A percentile compares a stretch with the other conserved stretches of the same genome.
Conservation (phyloP, 306 rosid genomes). For the Castanopsis chinensis region DNA sequence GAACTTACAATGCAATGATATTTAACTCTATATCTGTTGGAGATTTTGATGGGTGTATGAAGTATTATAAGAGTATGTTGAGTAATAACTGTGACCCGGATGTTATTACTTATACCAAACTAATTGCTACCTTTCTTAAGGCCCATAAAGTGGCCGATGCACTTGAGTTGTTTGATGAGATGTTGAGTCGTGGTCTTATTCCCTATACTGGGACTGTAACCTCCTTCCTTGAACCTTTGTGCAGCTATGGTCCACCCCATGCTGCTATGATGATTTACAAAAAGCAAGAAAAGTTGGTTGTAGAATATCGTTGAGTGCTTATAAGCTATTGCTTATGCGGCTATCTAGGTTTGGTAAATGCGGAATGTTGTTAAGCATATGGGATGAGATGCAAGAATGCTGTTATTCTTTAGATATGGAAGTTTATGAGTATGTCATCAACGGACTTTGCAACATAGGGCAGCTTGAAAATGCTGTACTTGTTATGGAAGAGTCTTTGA, state of each 20-base stretch:
- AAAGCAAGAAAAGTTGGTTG: constrained; percentile 65
- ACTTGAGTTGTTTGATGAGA: constrained; percentile 77
- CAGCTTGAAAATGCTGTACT: constrained; percentile 85
- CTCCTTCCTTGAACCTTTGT: constrained; percentile 52
- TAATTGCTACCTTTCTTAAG: constrained; percentile 58
- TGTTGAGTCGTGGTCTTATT: constrained; percentile 55
- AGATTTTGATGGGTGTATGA: constrained; percentile 51
- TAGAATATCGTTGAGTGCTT: constrained; percentile 58
- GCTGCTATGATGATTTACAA: constrained; percentile 77
- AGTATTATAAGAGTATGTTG: constrained; percentile 58
- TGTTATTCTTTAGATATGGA: constrained; percentile 69
- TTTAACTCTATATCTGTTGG: constrained; percentile 53
- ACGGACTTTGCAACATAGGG: constrained; percentile 76
- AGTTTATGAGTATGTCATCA: constrained; percentile 69
- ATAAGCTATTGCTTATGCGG: constrained; percentile 77
- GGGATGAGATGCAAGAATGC: constrained; percentile 87
- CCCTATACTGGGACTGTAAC: constrained; percentile 68
- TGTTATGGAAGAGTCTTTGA: constrained; percentile 86
- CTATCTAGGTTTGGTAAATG: constrained; percentile 80
- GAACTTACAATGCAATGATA: constrained; percentile 67
- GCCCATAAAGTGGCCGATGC: constrained; percentile 74
- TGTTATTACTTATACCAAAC: constrained; percentile 51
- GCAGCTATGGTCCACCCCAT: constrained; percentile 89
- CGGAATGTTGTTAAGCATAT: constrained; percentile 65
- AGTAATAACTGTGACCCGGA: constrained; percentile 52